Base-by-base conservation (phyloP, 2,329 filamentous ascomycete genomes). In the Colletotrichum shisoi region DNA sequence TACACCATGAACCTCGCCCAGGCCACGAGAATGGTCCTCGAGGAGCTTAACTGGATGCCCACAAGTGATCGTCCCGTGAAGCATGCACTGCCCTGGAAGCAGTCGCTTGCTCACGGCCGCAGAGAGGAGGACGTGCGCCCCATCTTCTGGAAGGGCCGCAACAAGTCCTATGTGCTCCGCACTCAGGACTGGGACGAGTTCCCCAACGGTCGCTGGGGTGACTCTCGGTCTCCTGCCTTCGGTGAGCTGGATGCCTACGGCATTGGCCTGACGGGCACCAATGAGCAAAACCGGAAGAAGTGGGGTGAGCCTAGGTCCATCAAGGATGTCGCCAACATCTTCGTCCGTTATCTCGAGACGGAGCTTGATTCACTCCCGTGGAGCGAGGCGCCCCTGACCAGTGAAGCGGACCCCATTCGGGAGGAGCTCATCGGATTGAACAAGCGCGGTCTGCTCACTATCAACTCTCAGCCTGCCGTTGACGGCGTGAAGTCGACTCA, bases 141-240 rank as follows among this genome's bases (percentile, higher is more conserved):
- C 40, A 96, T 99, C 72, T 99, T 99, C 85, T 99, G 95, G 95
- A 90, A 94, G 73, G 97, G 98, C 80, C 89, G 95, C 66, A 95
- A 96, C 80, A 93, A 95, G 76, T 97, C 94, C 4, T 99, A 99
- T 74, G 89, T 99, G 62, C 89, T 93, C 63, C 92, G 95, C 62
- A 99, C 95, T 0, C 94, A 97, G 76, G 94, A 97, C 72, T 99
- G 95, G 95, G 95, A 99, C 74, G 95, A 99, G 78, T 99, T 97
- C 74, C 95, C 95, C 63, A 99, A 99, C 83, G 95, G 95, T 53
- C 91, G 95, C 78, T 99, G 95, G 95, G 96, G 95, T 79, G 95
- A 99, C 79, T 94, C 94, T 59, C 88, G 95, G 71, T 98, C 94
- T 66, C 95, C 95, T 69, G 95, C 95, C 57, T 99, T 97, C 75